phyloP scores from a whole-genome alignment of 169 alveolate genomes.

The Plasmodium knowlesi region DNA sequence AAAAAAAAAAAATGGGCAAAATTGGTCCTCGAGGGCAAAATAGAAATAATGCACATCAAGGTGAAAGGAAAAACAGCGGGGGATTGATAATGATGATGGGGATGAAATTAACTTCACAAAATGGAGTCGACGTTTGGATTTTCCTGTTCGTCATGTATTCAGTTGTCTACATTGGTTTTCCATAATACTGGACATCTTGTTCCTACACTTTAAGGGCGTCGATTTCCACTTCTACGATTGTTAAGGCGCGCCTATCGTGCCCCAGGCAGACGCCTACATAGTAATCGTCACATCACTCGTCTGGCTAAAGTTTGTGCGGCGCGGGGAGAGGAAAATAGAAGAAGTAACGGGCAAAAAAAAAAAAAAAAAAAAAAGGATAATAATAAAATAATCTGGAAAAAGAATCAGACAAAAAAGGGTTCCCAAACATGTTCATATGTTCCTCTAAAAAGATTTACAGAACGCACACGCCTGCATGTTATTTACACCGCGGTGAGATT shows the following conservation, averaged over 20 bases:
- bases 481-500: slow-evolving; percentile 6
- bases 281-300: neutral
- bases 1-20: neutral
- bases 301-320: neutral
- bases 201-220: neutral
- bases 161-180: neutral
- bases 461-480: neutral
- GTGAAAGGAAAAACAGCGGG: neutral
- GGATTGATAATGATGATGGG: neutral
- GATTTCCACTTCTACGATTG: neutral
- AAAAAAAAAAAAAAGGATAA: too few relatives aligned
- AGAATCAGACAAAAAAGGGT: too few relatives aligned
- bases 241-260: neutral
- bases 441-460: neutral
- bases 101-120: neutral
- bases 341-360: neutral
- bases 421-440: neutral
- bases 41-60: neutral
- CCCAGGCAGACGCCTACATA: neutral
- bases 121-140: neutral
- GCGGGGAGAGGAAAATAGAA: neutral
- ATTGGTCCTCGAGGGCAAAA: neutral
- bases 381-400: neutral
- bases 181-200: neutral
- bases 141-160: too few relatives aligned